phyloP scores from a whole-genome alignment of 176 grass and related monocot genomes.

The Pontederia crassipes region DNA sequence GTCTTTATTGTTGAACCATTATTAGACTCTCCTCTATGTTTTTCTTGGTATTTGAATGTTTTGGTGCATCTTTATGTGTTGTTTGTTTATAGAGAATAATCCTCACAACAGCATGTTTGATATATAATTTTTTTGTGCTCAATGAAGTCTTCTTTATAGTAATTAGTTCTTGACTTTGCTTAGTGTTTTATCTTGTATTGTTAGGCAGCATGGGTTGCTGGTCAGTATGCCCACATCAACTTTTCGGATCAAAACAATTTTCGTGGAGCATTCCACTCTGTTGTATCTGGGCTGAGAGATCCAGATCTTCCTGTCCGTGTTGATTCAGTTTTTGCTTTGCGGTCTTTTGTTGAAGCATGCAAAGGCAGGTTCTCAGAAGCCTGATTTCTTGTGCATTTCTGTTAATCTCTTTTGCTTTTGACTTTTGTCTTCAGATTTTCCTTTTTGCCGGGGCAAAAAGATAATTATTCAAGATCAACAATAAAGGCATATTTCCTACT shows the following conservation, averaged over 20 bases:
- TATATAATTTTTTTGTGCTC: not conserved
- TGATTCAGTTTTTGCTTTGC: constrained; percentile 92
- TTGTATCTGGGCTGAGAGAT: constrained; percentile 56
- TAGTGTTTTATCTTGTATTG: not conserved
- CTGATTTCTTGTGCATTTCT: not conserved
- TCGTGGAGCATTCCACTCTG: constrained; percentile 11
- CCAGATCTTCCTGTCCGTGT: constrained; percentile 78
- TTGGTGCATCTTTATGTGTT: not conserved
- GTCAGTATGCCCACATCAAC: constrained; percentile 23
- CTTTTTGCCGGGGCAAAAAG: constrained; percentile 13
- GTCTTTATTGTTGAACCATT: too few species aligned
- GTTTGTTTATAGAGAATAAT: not conserved
- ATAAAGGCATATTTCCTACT: not conserved
- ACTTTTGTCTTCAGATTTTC: constrained; percentile 14
- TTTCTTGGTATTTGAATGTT: too few species aligned
- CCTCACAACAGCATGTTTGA: not conserved
- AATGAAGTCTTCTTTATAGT: not conserved
- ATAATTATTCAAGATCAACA: too few species aligned
- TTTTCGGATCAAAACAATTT: constrained; percentile 21
- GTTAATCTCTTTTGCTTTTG: not conserved
- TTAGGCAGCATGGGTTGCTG: constrained; percentile 24
- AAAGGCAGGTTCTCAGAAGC: constrained; percentile 36
- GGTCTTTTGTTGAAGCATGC: constrained; percentile 89
- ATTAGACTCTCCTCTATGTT: too few species aligned
- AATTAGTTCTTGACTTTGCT: not conserved